These are phyloP conservation scores for Plasmodium gonderi DNA, from an alignment of 169 alveolate species.

Conservation along the genomic window DNA sequence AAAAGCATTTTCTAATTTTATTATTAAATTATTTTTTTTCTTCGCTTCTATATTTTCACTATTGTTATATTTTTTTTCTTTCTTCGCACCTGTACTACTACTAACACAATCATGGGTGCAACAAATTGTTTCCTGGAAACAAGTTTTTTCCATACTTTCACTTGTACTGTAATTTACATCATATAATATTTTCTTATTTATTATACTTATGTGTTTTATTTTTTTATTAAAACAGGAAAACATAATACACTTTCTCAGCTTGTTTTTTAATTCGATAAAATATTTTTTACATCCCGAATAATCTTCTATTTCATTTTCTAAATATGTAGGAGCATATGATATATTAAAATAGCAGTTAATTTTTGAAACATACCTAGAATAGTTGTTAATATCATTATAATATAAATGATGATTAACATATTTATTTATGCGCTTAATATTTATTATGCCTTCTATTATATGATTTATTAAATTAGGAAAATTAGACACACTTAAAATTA, in stretches of 20 bases:
- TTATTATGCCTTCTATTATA: constrained; percentile 29
- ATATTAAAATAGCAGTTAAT: background rate
- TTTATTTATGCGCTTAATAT: constrained; percentile 34
- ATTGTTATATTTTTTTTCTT: background rate
- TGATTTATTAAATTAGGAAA: constrained; percentile 65
- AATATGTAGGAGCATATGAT: background rate
- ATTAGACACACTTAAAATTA: constrained; percentile 31
- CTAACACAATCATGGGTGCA: background rate
- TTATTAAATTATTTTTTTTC: constrained; percentile 2
- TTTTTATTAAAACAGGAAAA: background rate
- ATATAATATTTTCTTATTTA: constrained; percentile 22
- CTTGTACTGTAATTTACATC: background rate
- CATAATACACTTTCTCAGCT: background rate
- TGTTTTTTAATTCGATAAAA: background rate
- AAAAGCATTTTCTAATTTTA: constrained; percentile 42
- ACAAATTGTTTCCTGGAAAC: background rate
- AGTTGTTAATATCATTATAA: constrained; percentile 45
- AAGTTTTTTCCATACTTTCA: background rate
- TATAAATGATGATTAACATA: constrained; percentile 32
- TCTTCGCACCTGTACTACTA: background rate
- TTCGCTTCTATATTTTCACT: background rate
- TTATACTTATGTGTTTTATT: background rate
- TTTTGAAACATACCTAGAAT: constrained; percentile 30
- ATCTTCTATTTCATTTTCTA: background rate
- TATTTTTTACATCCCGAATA: background rate